phyloP scores from a whole-genome alignment of 768 basidiomycete species.

The Mycena albidolilacea region DNA sequence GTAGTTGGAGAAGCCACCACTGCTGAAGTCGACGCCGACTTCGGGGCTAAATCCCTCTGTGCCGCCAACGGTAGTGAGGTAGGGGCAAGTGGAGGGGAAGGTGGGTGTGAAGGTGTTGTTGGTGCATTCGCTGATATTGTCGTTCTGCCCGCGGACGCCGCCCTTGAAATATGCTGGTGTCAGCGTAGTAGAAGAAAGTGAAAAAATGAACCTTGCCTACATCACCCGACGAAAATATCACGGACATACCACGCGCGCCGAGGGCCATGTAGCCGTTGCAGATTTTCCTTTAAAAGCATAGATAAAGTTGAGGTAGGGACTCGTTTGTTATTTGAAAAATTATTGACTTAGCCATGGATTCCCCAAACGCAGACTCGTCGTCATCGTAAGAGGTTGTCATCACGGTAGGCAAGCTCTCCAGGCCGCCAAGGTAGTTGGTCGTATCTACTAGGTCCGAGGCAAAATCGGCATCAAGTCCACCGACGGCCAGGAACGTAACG shows the following conservation, averaged over 20 bases:
- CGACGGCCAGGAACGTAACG: not conserved
- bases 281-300: slow-evolving; percentile 5
- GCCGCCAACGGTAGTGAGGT: not conserved
- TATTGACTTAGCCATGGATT: slow-evolving; percentile 1
- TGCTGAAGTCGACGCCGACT: not conserved
- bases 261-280: slow-evolving; percentile 31
- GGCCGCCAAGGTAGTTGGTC: not conserved
- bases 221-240: slow-evolving; percentile 64
- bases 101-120: not conserved
- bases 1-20: slow-evolving; percentile 6
- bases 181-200: not conserved
- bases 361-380: not conserved
- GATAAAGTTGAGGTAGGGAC: not conserved
- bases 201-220: slow-evolving; percentile 59
- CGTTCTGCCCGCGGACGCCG: not conserved
- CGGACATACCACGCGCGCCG: slow-evolving; percentile 55
- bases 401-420: not conserved
- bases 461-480: slow-evolving; percentile 4
- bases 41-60: slow-evolving; percentile 3
- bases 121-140: slow-evolving; percentile 2
- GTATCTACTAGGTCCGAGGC: not conserved
- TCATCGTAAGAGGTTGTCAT: slow-evolving; percentile 2
- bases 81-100: slow-evolving; percentile 4
- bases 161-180: slow-evolving; percentile 1
- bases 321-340: not conserved